phyloP scores from a whole-genome alignment of 2,329 filamentous ascomycete genomes.

The Lachnum nothofagi region DNA sequence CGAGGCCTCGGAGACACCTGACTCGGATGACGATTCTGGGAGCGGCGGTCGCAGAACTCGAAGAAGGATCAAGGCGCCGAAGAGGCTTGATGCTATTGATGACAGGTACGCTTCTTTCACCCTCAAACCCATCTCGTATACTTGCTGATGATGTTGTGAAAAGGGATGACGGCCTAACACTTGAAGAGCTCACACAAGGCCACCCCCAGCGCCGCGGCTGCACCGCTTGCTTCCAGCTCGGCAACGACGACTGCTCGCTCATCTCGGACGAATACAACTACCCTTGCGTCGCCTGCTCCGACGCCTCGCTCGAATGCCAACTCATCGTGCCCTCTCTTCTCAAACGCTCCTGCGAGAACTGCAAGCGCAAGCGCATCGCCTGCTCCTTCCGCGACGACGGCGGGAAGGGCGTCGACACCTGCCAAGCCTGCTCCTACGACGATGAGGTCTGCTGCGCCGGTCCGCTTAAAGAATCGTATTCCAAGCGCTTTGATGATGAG shows the following conservation, averaged over 20 bases:
- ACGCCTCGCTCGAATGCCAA: slow-evolving; percentile 20
- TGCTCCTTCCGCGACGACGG: slow-evolving; percentile 22
- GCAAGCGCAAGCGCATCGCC: slow-evolving; percentile 16
- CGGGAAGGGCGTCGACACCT: slow-evolving; percentile 17
- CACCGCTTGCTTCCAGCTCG: slow-evolving; percentile 24
- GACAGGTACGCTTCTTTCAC: slow-evolving; percentile 3
- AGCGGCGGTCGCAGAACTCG: slow-evolving; percentile 2
- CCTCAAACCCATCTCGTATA: neutral
- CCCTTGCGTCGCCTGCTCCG: slow-evolving; percentile 26
- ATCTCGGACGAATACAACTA: slow-evolving; percentile 19
- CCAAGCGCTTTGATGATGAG: slow-evolving; percentile 1
- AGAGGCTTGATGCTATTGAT: neutral
- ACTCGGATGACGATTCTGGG: slow-evolving; percentile 5
- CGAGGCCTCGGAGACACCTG: neutral
- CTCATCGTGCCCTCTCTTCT: slow-evolving; percentile 20
- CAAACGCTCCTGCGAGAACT: slow-evolving; percentile 22
- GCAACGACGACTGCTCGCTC: slow-evolving; percentile 25
- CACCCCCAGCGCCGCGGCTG: slow-evolving; percentile 27
- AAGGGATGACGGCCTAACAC: slow-evolving; percentile 22
- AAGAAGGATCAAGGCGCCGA: slow-evolving; percentile 1
- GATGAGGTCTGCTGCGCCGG: slow-evolving; percentile 19
- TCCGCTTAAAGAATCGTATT: slow-evolving; percentile 9
- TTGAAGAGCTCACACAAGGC: slow-evolving; percentile 16
- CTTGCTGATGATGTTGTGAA: neutral
- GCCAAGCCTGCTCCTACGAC: slow-evolving; percentile 20